phyloP scores from a whole-genome alignment of 345 rosid species.

The Sapria himalayana region DNA sequence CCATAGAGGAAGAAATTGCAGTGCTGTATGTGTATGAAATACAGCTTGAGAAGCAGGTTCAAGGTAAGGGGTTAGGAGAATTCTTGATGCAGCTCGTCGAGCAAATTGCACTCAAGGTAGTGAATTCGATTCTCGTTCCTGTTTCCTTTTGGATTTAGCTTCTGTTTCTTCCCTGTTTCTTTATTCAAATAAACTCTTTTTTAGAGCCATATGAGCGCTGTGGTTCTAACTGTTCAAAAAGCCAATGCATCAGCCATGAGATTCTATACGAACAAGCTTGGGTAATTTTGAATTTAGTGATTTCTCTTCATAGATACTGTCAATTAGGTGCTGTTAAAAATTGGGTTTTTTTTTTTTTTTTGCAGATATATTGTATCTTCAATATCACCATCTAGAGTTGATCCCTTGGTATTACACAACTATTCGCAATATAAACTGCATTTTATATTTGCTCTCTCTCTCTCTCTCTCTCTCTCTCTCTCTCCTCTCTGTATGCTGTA shows the following conservation, averaged over 20 bases:
- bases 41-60: slow-evolving; percentile 49
- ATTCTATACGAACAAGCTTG: slow-evolving; percentile 58
- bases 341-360: slow-evolving; percentile 2
- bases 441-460: not conserved
- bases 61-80: slow-evolving; percentile 63
- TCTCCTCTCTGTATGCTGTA: not conserved
- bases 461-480: not conserved
- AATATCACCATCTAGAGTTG: slow-evolving; percentile 62
- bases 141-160: not conserved
- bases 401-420: slow-evolving; percentile 30
- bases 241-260: slow-evolving; percentile 50
- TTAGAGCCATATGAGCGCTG: slow-evolving; percentile 53
- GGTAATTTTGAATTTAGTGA: slow-evolving; percentile 23
- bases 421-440: not conserved
- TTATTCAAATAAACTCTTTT: slow-evolving; percentile 8
- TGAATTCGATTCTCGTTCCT: not conserved
- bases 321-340: not conserved
- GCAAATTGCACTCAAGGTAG: slow-evolving; percentile 71
- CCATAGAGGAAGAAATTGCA: slow-evolving; percentile 62
- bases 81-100: slow-evolving; percentile 69
- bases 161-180: slow-evolving; percentile 1
- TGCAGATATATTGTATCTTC: slow-evolving; percentile 59
- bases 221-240: slow-evolving; percentile 68
- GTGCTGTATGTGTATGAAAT: slow-evolving; percentile 77
- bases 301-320: not conserved